Evolutionary conservation across 495 filamentous ascomycete genomes (phyloP).

Genomic region (Evansstolkia leycettana): DNA sequence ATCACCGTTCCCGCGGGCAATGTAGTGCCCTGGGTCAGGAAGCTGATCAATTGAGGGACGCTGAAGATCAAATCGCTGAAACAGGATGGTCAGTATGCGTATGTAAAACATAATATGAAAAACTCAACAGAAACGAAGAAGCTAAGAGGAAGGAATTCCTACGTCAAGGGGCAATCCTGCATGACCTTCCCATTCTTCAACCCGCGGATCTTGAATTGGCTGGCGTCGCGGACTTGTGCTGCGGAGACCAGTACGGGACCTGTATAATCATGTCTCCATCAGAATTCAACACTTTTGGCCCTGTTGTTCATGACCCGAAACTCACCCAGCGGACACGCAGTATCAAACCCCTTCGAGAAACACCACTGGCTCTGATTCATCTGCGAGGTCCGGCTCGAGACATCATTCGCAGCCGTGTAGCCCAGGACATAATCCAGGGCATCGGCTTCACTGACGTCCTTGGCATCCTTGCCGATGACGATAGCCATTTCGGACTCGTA

Average conservation of each 20-base stretch:
- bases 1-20: conserved; percentile 70
- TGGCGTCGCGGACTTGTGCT: conserved; percentile 47
- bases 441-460: conserved; percentile 53
- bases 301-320: background rate
- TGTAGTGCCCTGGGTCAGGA: conserved; percentile 67
- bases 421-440: conserved; percentile 70
- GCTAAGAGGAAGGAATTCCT: conserved; percentile 6
- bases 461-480: conserved; percentile 58
- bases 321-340: conserved; percentile 60
- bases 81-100: background rate
- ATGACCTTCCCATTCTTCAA: conserved; percentile 56
- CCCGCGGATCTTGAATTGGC: conserved; percentile 49
- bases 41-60: conserved; percentile 59
- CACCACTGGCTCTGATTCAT: conserved; percentile 71
- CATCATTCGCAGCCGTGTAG: conserved; percentile 70
- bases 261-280: conserved; percentile 2
- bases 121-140: too few relatives aligned
- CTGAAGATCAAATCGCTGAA: conserved; percentile 63
- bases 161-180: conserved; percentile 50
- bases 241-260: conserved; percentile 45
- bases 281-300: background rate
- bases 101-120: too few relatives aligned
- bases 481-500: conserved; percentile 77
- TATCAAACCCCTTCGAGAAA: conserved; percentile 75
- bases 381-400: conserved; percentile 71